Percentiles rank a stretch among this genome's conserved stretches.
Evolutionary conservation across 192 early-diverging fungal genomes (phyloP).

Genomic region (Backusella australiensis): DNA sequence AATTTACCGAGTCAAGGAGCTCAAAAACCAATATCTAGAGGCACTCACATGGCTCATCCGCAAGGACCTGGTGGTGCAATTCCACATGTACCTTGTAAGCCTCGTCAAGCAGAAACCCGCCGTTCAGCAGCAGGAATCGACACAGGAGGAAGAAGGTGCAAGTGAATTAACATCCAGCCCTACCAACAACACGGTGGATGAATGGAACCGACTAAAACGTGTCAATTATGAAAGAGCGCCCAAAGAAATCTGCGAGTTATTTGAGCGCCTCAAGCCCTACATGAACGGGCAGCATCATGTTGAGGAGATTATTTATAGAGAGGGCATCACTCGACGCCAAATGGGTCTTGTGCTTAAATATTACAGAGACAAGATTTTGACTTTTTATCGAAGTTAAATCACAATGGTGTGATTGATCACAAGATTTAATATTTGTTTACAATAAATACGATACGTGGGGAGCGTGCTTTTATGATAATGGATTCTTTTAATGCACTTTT

Average conservation of each 20-base stretch:
- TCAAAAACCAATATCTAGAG: constrained; percentile 72
- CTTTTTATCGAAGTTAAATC: constrained; percentile 26
- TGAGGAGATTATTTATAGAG: constrained; percentile 75
- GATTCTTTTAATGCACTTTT: background rate
- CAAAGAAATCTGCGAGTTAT: constrained; percentile 49
- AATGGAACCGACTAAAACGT: constrained; percentile 41
- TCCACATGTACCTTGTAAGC: constrained; percentile 75
- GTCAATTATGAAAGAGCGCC: constrained; percentile 53
- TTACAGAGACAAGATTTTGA: constrained; percentile 34
- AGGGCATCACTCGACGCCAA: constrained; percentile 46
- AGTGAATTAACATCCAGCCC: constrained; percentile 29
- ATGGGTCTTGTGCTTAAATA: constrained; percentile 31
- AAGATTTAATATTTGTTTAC: background rate
- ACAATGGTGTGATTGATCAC: background rate
- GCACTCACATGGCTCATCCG: constrained; percentile 79
- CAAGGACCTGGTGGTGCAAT: constrained; percentile 72
- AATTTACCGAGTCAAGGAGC: constrained; percentile 59
- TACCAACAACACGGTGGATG: constrained; percentile 2
- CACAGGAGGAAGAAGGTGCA: background rate
- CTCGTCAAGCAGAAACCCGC: constrained; percentile 46
- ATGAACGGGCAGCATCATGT: constrained; percentile 75
- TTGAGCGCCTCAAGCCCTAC: constrained; percentile 68
- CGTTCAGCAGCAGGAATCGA: background rate
- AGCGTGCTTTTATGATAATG: background rate
- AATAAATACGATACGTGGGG: background rate